Evolutionary conservation across 2,329 filamentous ascomycete genomes (phyloP), one percentile per base, ranked within the genome.

Genomic region (Fusarium nematophilum): DNA sequence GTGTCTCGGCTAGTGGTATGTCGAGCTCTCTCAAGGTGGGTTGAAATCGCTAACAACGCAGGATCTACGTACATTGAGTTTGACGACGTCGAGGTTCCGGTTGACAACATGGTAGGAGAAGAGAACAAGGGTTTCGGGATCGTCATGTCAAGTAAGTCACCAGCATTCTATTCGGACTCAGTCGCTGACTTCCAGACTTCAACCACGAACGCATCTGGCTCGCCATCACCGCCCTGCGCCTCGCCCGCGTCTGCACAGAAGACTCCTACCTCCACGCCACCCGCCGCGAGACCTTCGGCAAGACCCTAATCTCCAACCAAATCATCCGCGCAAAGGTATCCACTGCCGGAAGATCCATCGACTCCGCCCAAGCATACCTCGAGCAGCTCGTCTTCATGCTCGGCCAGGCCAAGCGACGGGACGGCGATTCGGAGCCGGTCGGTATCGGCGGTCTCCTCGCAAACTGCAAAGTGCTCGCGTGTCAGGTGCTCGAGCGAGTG

Each of bases 241-340:
- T 86, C 68, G 82, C 83, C 1, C 79, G 86, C 1, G 78, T 82
- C 0, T 86, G 84, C 55, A 72, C 81, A 2, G 78, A 81, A 23
- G 79, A 83, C 51, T 79, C 84, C 0, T 81, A 81, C 53, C 72
- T 70, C 1, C 81, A 86, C 64, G 83, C 84, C 2, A 72, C 76
- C 26, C 77, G 73, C 8, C 75, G 84, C 3, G 76, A 84, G 50
- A 87, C 86, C 0, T 88, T 88, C 63, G 84, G 85, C 14, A 81
- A 80, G 34, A 81, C 83, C 0, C 74, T 88, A 3, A 82, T 87
- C 47, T 71, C 80, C 9, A 83, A 84, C 65, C 83, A 86, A 47
- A 81, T 85, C 21, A 87, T 88, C 45, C 78, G 81, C n/a, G 75
- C 80, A 14, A 88, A 88, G 65, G 78, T 88, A 15, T 79, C 82